Percentiles rank a stretch among this genome's conserved stretches.
These are phyloP conservation scores for Nicotiana paniculata DNA, from an alignment of 257 asterid genomes.

Conservation along the genomic window DNA sequence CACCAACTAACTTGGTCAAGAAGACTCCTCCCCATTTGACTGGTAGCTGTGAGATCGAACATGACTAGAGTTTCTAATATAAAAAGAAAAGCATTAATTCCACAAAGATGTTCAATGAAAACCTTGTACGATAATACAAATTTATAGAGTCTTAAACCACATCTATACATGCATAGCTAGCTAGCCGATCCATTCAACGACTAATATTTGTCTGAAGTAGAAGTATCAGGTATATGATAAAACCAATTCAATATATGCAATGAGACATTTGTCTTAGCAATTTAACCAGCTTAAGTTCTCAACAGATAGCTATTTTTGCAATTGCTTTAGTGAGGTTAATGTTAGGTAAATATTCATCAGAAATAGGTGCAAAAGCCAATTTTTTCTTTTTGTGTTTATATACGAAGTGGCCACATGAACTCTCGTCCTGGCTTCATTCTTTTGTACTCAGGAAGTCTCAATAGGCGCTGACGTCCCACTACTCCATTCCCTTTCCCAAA, in stretches of 20 bases:
- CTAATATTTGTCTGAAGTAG: not conserved
- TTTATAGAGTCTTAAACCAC: not conserved
- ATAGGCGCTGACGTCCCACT: not conserved
- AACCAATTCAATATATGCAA: not conserved
- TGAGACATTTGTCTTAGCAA: not conserved
- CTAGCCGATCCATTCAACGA: not conserved
- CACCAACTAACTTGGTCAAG: not conserved
- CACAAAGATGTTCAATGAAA: not conserved
- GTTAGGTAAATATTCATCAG: not conserved
- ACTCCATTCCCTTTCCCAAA: not conserved
- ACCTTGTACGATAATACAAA: not conserved
- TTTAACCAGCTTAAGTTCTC: not conserved
- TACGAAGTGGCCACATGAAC: not conserved
- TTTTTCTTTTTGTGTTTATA: not conserved
- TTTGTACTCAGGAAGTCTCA: not conserved
- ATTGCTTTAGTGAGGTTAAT: not conserved
- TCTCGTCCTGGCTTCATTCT: slow-evolving; percentile 11
- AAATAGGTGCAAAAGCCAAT: not conserved
- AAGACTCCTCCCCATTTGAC: no score
- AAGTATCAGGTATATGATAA: no score
- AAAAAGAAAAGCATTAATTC: not conserved
- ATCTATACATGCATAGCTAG: not conserved
- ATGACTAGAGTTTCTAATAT: not conserved
- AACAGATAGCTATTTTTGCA: not conserved
- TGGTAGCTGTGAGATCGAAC: no score